Conservation (phyloP, 225 moss, liverwort and hornwort genomes). For the Bryoerythrophyllum caledonicum region DNA sequence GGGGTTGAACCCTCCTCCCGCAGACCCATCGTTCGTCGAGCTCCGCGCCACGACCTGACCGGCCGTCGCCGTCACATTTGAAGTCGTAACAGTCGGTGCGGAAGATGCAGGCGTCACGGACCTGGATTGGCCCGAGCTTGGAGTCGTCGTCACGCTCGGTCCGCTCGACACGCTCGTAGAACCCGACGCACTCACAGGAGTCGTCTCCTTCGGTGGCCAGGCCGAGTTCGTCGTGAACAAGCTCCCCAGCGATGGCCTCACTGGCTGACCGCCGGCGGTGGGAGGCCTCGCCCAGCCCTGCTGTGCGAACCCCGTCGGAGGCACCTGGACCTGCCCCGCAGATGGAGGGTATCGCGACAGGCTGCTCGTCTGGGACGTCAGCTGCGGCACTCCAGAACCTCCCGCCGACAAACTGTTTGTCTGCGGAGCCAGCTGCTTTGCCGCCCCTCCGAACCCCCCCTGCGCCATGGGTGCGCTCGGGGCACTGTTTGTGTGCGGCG, state of each 20-base stretch:
- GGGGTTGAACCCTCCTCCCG: constrained; percentile 45
- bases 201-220: constrained; percentile 49
- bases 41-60: constrained; percentile 20
- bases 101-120: constrained; percentile 33
- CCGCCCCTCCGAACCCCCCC: constrained; percentile 45
- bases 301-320: constrained; percentile 50
- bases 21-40: constrained; percentile 42
- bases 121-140: constrained; percentile 35
- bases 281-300: constrained; percentile 55
- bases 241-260: constrained; percentile 55
- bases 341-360: constrained; percentile 57
- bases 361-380: constrained; percentile 55
- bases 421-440: constrained; percentile 53
- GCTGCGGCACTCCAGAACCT: constrained; percentile 45
- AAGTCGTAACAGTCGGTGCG: constrained; percentile 15
- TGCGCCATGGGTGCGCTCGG: constrained; percentile 43
- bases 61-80: constrained; percentile 7
- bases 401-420: constrained; percentile 53
- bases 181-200: constrained; percentile 18
- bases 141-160: constrained; percentile 25
- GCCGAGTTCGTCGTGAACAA: constrained; percentile 55
- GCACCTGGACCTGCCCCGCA: constrained; percentile 58
- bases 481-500: constrained; percentile 52
- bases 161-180: constrained; percentile 33
- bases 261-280: constrained; percentile 25